Conservation (phyloP, 1,284 basidiomycete species). For the Leccinum subspadiceum region DNA sequence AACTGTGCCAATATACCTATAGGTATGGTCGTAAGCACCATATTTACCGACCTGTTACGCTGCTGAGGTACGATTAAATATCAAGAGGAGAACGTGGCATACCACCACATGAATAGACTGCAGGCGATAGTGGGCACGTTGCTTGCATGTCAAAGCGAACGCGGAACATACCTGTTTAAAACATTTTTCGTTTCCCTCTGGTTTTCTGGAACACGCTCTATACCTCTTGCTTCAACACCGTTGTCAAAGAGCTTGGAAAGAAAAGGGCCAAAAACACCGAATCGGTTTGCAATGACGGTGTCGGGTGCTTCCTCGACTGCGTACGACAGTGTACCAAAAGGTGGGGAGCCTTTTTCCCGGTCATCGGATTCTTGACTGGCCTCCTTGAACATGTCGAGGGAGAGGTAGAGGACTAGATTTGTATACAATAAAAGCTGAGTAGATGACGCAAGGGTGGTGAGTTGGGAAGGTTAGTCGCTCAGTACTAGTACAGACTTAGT, state of each 20-base stretch:
- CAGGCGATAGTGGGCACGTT: constrained; percentile 17
- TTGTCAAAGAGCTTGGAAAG: constrained; percentile 41
- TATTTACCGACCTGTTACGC: constrained; percentile 44
- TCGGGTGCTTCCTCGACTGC: constrained; percentile 32
- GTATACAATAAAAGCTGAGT: background rate
- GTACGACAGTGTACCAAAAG: background rate
- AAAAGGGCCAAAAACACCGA: constrained; percentile 37
- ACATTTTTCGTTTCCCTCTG: constrained; percentile 44
- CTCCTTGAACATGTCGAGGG: constrained; percentile 14
- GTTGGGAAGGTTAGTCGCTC: background rate
- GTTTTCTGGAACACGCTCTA: constrained; percentile 51
- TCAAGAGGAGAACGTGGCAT: constrained; percentile 10
- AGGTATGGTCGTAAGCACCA: constrained; percentile 53
- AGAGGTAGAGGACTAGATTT: background rate
- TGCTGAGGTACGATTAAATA: constrained; percentile 1
- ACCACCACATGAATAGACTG: constrained; percentile 53
- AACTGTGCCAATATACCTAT: constrained; percentile 56
- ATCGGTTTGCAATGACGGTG: constrained; percentile 36
- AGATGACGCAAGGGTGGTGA: background rate
- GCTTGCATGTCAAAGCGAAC: background rate
- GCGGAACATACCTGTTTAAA: constrained; percentile 45
- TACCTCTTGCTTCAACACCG: constrained; percentile 50
- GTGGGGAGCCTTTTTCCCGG: constrained; percentile 19
- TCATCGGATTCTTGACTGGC: constrained; percentile 13
- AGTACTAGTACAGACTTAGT: too few species aligned